A percentile compares a stretch with the other conserved stretches of the same genome.
Evolutionary conservation across 148 eudicot genomes (phyloP).

Genomic region (Silene latifolia): DNA sequence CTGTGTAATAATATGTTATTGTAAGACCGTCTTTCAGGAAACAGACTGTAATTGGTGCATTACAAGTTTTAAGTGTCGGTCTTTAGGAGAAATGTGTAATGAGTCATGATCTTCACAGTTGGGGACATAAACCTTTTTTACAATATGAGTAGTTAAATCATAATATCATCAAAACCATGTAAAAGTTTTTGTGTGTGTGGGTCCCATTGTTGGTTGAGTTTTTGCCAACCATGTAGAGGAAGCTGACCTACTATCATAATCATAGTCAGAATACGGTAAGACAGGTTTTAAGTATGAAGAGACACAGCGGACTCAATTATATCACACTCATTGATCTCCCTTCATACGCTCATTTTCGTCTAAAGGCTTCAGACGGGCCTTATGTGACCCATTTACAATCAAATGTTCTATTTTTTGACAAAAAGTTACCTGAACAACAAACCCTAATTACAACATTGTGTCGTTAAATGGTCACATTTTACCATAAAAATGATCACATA

Average conservation of each 20-base stretch:
- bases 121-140: conserved; percentile 15
- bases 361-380: no score
- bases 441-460: no score
- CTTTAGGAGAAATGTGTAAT: neutral
- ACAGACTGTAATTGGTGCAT: conserved; percentile 7
- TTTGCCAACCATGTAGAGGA: conserved; percentile 30
- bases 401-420: no score
- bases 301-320: neutral
- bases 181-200: conserved; percentile 28
- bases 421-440: no score
- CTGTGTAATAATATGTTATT: no score
- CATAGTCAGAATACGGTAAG: conserved; percentile 8
- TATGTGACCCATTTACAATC: no score
- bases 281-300: neutral
- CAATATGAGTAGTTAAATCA: conserved; percentile 17
- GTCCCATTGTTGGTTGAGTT: conserved; percentile 38
- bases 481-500: no score
- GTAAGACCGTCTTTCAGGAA: neutral
- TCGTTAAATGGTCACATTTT: no score
- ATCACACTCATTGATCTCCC: neutral
- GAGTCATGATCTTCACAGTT: conserved; percentile 25
- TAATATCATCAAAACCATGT: conserved; percentile 20
- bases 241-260: conserved; percentile 25
- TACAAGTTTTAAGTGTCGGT: conserved; percentile 18
- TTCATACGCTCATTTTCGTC: no score